Conservation (phyloP, 225 moss, liverwort and hornwort species). For the Marchantia polymorpha region DNA sequence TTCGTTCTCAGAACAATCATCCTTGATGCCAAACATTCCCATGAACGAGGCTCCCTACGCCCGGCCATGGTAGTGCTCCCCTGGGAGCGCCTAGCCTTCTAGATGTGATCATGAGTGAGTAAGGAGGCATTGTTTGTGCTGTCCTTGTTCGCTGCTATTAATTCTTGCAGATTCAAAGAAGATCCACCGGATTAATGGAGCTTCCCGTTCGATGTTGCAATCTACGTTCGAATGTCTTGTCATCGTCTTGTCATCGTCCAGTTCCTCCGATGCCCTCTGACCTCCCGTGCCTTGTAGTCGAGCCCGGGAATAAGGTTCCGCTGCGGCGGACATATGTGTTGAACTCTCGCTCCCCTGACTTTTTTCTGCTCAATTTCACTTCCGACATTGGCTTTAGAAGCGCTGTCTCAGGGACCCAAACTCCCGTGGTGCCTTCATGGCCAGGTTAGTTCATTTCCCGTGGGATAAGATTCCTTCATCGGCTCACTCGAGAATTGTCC, state of each 20-base stretch:
- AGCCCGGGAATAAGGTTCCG: neutral
- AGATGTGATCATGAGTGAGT: conserved; percentile 14
- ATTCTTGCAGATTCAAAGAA: conserved; percentile 5
- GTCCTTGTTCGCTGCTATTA: conserved; percentile 14
- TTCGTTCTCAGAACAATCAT: neutral
- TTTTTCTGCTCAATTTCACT: neutral
- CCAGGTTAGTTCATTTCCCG: neutral
- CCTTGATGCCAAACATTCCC: conserved; percentile 5
- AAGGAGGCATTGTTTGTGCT: conserved; percentile 2
- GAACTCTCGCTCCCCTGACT: neutral
- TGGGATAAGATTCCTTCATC: neutral
- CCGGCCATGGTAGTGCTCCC: neutral
- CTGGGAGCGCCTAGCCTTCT: neutral
- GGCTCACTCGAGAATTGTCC: neutral
- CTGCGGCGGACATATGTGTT: neutral
- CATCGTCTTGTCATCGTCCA: neutral
- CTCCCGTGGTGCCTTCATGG: neutral
- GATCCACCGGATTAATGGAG: conserved; percentile 13
- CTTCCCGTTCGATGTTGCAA: neutral
- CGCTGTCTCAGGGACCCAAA: neutral
- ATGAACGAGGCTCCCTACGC: neutral
- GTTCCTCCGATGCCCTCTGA: neutral
- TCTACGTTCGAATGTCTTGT: conserved; percentile 2
- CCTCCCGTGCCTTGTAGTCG: conserved; percentile 2
- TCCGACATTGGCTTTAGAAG: neutral